Evolutionary conservation across 345 rosid species (phyloP), one percentile per base, ranked within the genome.

Genomic region (Diplotaxis tenuifolia): DNA sequence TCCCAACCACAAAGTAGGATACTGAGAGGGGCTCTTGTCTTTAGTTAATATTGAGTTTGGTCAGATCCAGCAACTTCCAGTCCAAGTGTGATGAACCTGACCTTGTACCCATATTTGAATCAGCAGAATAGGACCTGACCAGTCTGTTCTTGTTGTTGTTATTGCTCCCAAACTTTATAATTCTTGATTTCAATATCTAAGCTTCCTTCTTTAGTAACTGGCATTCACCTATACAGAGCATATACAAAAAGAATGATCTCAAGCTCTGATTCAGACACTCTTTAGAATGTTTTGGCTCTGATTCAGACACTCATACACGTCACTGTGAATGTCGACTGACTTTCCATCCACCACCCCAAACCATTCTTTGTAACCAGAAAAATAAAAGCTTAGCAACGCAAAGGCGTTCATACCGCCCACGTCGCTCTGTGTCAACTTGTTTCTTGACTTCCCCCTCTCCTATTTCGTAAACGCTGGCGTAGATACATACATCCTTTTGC

Each of bases 191-290:
- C 83, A 90, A 76, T 60, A 81, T 83, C 75, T 82, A 86, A 18
- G 79, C 86, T 85, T 90, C 93, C 75, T 78, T 85, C 82, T 79
- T 86, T 83, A 88, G 80, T 64, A 82, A 57, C 80, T 78, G 87
- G 57, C 84, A 78, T 61, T 84, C 79, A 70, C 82, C 96, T 90
- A 82, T 85, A 84, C 42, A 59, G 38, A 67, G 42, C 42, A 16
- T 32, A 66, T 29, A 53, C 7, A 42, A 9, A 10, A 52, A 5
- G 62, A 29, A n/a, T n/a, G n/a, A 62, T 70, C 47, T 22, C 40
- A 66, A 75, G 45, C 31, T 66, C 9, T 50, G 19, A 38, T 28
- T 50, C 40, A 50, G 19, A 66, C 15, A 32, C 16, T 49, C 23
- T 5, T 23, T 53, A n/a, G 5, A 31, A 45, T 42, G 28, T 49